Evolutionary conservation across 1,284 basidiomycete genomes (phyloP), one percentile per base, ranked within the genome.

Genomic region (Cystobasidium slooffiae): DNA sequence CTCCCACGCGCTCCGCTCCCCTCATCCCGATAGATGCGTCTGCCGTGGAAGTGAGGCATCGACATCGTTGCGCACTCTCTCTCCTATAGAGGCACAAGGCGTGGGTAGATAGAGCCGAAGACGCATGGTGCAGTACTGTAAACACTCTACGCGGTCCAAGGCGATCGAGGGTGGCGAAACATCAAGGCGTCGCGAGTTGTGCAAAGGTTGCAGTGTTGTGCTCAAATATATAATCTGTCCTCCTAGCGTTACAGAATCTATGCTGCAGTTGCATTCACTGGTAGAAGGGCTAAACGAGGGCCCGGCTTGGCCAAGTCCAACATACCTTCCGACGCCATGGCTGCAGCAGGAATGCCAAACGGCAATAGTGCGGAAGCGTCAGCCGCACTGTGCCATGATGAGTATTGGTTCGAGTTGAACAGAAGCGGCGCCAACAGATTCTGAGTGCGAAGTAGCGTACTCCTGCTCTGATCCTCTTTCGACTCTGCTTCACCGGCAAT

Each of bases 301-400:
- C 70, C 70, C 4, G 70, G 70, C 43, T 66, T 73, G 5, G 70
- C 41, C 5, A 73, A 18, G 22, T 73, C 70, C 31, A 73, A 52
- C 62, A 64, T 73, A 31, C 24, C 52, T 41, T 73, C 70, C 20
- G 55, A 39, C 24, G 70, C 70, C 16, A 6, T 65, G 3, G 63
- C 39, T 22, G 52, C 16, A 20, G 63, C 14, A 5, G 62, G 41
- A 14, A 24, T 22, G 10, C 70, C 70, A 39, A 65, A 59, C 1
- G 70, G 70, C n/a, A 73, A n/a, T 9, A 73, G 41, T n/a, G 39
- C 16, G 12, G 61, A 22, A 16, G 22, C 61, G 16, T 12, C 9
- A 44, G 9, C 43, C 41, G 24, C 53, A 39, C 31, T 12, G 9
- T 52, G 37, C 9, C 3, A 12, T 9, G 31, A 39, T 31, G 37